Evolutionary conservation across 352 stramenopile species (phyloP).

Genomic region (Phytophthora citrophthora): DNA sequence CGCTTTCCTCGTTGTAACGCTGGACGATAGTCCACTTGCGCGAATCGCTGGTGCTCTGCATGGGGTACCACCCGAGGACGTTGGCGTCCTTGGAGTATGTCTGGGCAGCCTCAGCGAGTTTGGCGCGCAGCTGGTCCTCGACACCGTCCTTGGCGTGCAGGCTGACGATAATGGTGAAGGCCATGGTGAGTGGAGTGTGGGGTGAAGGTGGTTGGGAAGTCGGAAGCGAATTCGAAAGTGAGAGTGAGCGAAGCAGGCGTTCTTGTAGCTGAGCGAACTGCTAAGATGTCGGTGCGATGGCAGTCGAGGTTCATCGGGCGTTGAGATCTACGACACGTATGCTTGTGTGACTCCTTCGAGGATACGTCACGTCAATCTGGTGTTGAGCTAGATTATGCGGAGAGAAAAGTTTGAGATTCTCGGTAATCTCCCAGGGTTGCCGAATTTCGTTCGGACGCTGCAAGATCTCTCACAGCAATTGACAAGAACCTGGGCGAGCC

Average conservation of each 20-base stretch:
- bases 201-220: constrained; percentile 8
- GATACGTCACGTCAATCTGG: constrained; percentile 12
- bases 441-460: no score
- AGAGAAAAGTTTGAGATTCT: neutral
- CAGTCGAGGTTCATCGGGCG: no score
- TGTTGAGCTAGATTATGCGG: constrained; percentile 4
- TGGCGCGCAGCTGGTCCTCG: constrained; percentile 25
- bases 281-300: neutral
- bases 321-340: neutral
- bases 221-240: constrained; percentile 24
- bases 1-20: constrained; percentile 28
- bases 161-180: constrained; percentile 26
- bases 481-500: no score
- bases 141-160: constrained; percentile 28
- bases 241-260: constrained; percentile 12
- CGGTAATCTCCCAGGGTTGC: neutral
- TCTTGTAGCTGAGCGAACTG: neutral
- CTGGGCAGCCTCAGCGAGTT: constrained; percentile 23
- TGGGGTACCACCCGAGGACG: constrained; percentile 15
- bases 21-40: constrained; percentile 34
- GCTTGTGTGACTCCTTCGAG: neutral
- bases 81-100: constrained; percentile 22
- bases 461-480: no score
- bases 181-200: constrained; percentile 16
- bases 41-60: constrained; percentile 23